Conservation (phyloP, 2,329 filamentous ascomycete genomes). For the Penicillium sp. region DNA sequence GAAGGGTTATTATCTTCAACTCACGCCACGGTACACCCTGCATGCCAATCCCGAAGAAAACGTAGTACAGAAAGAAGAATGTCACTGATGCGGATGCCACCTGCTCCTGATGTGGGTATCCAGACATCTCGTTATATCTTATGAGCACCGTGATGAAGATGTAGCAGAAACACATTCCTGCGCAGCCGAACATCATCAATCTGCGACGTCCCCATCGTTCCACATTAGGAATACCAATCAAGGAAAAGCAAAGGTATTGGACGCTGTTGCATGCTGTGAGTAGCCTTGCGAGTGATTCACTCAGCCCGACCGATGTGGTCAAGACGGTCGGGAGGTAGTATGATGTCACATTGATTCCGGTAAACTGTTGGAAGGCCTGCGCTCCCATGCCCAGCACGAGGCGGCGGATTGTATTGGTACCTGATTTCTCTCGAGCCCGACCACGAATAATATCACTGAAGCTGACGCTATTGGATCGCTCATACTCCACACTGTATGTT, state of each 20-base stretch:
- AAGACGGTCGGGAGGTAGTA: constrained; percentile 46
- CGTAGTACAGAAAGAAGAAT: constrained; percentile 47
- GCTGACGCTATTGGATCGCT: constrained; percentile 50
- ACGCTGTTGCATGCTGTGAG: constrained; percentile 49
- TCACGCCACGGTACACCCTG: constrained; percentile 40
- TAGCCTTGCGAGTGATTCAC: constrained; percentile 40
- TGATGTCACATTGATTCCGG: constrained; percentile 39
- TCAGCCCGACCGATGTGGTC: constrained; percentile 41
- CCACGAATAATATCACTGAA: constrained; percentile 54
- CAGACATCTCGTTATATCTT: constrained; percentile 18
- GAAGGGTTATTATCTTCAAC: neutral
- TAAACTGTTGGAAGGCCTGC: constrained; percentile 40
- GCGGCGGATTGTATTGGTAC: constrained; percentile 41
- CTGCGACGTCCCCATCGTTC: constrained; percentile 51
- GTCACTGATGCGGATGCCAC: constrained; percentile 51
- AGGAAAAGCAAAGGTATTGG: constrained; percentile 47
- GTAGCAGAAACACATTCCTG: constrained; percentile 52
- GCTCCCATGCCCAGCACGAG: constrained; percentile 49
- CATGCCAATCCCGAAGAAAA: constrained; percentile 41
- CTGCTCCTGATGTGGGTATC: constrained; percentile 39
- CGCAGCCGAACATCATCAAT: constrained; percentile 51
- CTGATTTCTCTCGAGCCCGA: constrained; percentile 23
- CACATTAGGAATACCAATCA: constrained; percentile 48
- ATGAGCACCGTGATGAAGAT: constrained; percentile 49
- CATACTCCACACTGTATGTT: constrained; percentile 51